Conservation (phyloP, 2,329 filamentous ascomycete species). For the Dothistroma septosporum region DNA sequence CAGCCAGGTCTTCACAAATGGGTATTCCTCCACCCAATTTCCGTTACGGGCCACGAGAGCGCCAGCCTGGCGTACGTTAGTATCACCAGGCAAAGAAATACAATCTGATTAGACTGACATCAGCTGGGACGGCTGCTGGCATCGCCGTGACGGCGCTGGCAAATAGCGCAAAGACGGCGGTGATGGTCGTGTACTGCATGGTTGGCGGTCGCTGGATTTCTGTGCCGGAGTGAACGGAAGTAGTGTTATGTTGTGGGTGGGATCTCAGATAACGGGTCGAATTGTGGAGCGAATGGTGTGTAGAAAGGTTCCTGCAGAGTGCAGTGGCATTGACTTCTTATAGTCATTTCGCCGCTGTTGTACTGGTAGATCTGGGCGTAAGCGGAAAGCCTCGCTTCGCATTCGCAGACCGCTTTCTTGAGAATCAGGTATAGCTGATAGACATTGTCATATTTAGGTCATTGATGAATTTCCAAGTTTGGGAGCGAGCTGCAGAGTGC, state of each 20-base stretch:
- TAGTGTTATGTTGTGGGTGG: neutral
- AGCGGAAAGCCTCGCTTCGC: neutral
- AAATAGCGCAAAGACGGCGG: neutral
- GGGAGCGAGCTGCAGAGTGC: neutral
- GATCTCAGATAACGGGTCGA: neutral
- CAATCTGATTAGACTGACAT: neutral
- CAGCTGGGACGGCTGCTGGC: neutral
- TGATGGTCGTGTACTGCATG: neutral
- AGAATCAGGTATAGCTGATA: neutral
- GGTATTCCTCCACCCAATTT: neutral
- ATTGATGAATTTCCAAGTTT: too few relatives aligned
- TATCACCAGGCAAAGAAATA: neutral
- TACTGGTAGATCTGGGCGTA: neutral
- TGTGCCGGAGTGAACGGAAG: neutral
- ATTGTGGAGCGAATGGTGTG: neutral
- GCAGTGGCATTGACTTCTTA: neutral
- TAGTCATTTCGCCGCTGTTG: neutral
- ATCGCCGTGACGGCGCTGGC: neutral
- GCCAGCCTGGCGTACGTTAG: neutral
- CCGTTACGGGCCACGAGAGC: neutral
- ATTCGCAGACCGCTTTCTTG: neutral
- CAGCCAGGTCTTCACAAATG: neutral
- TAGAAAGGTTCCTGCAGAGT: neutral
- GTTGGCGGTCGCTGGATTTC: neutral
- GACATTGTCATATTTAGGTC: too few relatives aligned